Evolutionary conservation across 768 basidiomycete species (phyloP).

Genomic region (Macrolepiota albuminosa): DNA sequence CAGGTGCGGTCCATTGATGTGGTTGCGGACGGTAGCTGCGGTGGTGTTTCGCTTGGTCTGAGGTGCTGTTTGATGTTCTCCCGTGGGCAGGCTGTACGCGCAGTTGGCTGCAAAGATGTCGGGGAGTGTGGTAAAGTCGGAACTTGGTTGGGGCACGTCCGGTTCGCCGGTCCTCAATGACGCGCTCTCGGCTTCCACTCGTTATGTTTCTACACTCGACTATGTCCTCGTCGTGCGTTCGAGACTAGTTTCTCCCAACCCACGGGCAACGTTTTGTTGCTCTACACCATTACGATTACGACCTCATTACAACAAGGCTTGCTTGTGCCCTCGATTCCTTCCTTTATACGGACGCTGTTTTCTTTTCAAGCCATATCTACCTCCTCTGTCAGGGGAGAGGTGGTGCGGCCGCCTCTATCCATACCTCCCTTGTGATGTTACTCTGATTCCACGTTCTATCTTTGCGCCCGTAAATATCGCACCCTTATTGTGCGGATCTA

Average conservation of each 20-base stretch:
- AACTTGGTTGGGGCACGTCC: slow-evolving; percentile 37
- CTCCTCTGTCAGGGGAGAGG: slow-evolving; percentile 10
- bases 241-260: slow-evolving; percentile 1
- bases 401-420: slow-evolving; percentile 18
- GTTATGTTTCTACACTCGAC: slow-evolving; percentile 15
- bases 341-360: slow-evolving; percentile 74
- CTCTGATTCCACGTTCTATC: slow-evolving; percentile 11
- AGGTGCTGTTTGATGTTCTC: slow-evolving; percentile 24
- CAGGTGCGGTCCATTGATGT: slow-evolving; percentile 40
- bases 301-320: slow-evolving; percentile 22
- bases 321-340: slow-evolving; percentile 27
- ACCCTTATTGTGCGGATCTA: slow-evolving; percentile 11
- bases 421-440: slow-evolving; percentile 17
- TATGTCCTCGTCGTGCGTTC: slow-evolving; percentile 2
- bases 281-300: slow-evolving; percentile 20
- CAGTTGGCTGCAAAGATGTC: slow-evolving; percentile 13
- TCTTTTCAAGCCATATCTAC: slow-evolving; percentile 43
- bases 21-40: slow-evolving; percentile 46
- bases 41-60: slow-evolving; percentile 28
- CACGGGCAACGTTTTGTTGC: slow-evolving; percentile 17
- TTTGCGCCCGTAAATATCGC: slow-evolving; percentile 28
- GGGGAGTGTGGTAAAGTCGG: slow-evolving; percentile 24
- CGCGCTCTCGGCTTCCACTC: slow-evolving; percentile 26
- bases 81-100: slow-evolving; percentile 26
- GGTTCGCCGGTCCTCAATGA: slow-evolving; percentile 28